phyloP scores from a whole-genome alignment of 805 yeast genomes.

The Ogataea methanolica region DNA sequence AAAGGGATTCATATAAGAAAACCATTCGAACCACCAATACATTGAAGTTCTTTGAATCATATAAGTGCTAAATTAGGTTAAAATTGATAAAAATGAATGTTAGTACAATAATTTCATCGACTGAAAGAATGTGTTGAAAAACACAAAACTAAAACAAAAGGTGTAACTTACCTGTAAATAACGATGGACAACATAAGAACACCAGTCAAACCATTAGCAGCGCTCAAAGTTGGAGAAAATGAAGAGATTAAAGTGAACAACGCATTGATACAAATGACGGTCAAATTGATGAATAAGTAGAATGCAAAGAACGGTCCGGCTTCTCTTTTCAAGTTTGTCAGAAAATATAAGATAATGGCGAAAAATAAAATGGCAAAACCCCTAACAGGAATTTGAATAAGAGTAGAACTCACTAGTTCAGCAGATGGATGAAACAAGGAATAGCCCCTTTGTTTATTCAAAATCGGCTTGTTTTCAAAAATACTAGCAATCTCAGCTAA shows the following conservation, averaged over 20 bases:
- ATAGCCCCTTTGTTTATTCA: slow-evolving; percentile 60
- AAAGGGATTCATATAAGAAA: slow-evolving; percentile 53
- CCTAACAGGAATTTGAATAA: slow-evolving; percentile 56
- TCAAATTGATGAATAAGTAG: slow-evolving; percentile 39
- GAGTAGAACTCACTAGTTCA: slow-evolving; percentile 52
- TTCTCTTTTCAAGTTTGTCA: slow-evolving; percentile 45
- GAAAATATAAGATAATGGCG: slow-evolving; percentile 45
- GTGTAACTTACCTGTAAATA: slow-evolving; percentile 45
- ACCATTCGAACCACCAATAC: slow-evolving; percentile 61
- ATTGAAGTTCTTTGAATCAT: not conserved
- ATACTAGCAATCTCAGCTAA: slow-evolving; percentile 57
- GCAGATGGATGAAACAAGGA: slow-evolving; percentile 62
- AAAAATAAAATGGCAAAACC: slow-evolving; percentile 46
- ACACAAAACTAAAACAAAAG: no score
- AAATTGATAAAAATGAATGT: no score
- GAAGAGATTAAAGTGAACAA: slow-evolving; percentile 51
- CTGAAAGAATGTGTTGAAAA: no score
- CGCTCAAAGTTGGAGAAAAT: slow-evolving; percentile 36
- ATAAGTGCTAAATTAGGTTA: no score
- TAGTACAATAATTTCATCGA: no score
- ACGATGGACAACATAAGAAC: slow-evolving; percentile 44
- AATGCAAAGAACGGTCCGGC: slow-evolving; percentile 53
- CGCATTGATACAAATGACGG: slow-evolving; percentile 41
- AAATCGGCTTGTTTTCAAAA: slow-evolving; percentile 57
- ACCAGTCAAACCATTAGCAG: slow-evolving; percentile 55